These are phyloP conservation scores for Cladophialophora psammophila DNA, from an alignment of 2,329 filamentous ascomycete species.

Conservation along the genomic window DNA sequence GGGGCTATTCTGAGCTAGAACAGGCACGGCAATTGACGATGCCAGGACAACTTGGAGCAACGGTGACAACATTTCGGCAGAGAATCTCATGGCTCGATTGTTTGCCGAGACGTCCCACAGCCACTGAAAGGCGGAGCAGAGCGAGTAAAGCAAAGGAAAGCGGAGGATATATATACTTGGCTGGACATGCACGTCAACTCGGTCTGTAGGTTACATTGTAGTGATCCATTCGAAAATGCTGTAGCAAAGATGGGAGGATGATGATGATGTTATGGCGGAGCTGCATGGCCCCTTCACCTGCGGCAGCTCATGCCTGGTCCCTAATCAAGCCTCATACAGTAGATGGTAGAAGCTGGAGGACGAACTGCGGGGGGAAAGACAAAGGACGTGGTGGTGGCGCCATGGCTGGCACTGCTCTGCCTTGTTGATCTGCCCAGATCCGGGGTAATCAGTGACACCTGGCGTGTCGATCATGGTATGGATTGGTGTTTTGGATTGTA, in stretches of 20 bases:
- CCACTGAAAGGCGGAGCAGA: neutral
- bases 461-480: conserved; percentile 1
- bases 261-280: conserved; percentile 17
- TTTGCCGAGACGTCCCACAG: neutral
- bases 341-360: conserved; percentile 2
- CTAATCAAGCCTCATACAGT: neutral
- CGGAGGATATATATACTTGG: neutral
- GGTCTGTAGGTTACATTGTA: conserved; percentile 16
- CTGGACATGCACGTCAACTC: neutral
- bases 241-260: neutral
- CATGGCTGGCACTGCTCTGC: no score
- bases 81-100: neutral
- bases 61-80: conserved; percentile 23
- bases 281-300: neutral
- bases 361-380: conserved; percentile 1
- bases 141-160: neutral
- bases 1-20: conserved; percentile 31
- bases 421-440: conserved; percentile 15
- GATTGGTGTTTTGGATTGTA: conserved; percentile 9
- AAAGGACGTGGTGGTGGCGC: neutral
- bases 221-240: neutral
- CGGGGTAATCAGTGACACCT: conserved; percentile 15
- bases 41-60: conserved; percentile 19
- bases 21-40: conserved; percentile 22
- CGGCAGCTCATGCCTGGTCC: neutral